Evolutionary conservation across 768 basidiomycete species (phyloP).

Genomic region (Boletus reticulatus): DNA sequence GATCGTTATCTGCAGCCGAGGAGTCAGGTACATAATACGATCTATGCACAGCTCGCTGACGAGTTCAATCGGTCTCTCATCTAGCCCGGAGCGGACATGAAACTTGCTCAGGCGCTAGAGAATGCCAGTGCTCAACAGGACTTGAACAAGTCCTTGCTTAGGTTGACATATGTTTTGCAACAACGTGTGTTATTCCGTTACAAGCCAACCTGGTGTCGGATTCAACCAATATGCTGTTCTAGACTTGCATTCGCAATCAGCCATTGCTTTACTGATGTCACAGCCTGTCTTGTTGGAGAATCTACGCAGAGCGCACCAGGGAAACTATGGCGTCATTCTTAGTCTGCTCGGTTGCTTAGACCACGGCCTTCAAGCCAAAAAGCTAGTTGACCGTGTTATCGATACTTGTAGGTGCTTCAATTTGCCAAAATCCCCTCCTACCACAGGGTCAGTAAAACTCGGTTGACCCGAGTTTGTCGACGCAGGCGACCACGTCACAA

Average conservation of each 20-base stretch:
- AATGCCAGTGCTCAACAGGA: conserved; percentile 81
- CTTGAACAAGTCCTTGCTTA: conserved; percentile 66
- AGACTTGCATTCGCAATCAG: conserved; percentile 78
- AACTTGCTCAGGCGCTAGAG: conserved; percentile 63
- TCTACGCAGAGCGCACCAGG: conserved; percentile 86
- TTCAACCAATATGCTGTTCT: conserved; percentile 1
- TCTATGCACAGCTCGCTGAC: background rate
- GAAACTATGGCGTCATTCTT: conserved; percentile 88
- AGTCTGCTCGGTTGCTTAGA: conserved; percentile 93
- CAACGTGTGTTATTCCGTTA: conserved; percentile 47
- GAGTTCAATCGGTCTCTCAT: conserved; percentile 7
- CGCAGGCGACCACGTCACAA: conserved; percentile 86
- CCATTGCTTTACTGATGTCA: conserved; percentile 79
- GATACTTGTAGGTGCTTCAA: conserved; percentile 53
- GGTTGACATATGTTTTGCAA: conserved; percentile 81
- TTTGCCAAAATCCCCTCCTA: background rate
- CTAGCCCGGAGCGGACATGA: conserved; percentile 49
- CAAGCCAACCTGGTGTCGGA: background rate
- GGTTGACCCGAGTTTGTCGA: conserved; percentile 8
- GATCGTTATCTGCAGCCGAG: conserved; percentile 18
- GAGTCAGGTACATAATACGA: conserved; percentile 25
- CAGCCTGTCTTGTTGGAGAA: conserved; percentile 82
- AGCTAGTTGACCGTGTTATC: conserved; percentile 85
- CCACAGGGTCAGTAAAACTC: background rate
- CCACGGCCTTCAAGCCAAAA: conserved; percentile 81